Percentiles rank a stretch among this genome's conserved stretches.
These are phyloP conservation scores for Epichloe hybrida DNA, from an alignment of 2,329 filamentous ascomycete genomes.

Conservation along the genomic window DNA sequence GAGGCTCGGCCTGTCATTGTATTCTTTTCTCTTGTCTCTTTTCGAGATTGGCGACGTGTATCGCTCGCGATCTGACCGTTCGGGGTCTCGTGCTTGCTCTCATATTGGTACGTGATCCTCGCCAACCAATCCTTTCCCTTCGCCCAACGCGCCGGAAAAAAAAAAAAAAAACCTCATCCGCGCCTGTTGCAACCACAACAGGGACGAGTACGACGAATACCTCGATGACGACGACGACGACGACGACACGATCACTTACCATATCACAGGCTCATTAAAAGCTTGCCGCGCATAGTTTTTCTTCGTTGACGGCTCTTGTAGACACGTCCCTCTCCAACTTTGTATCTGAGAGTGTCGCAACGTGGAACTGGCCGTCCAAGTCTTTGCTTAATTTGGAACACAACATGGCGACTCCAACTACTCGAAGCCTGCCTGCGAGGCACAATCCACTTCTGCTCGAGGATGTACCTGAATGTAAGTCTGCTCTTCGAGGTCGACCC, in stretches of 20 bases:
- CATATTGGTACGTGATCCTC: background rate
- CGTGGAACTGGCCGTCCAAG: background rate
- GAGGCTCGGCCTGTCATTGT: constrained; percentile 1
- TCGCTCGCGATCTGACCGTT: background rate
- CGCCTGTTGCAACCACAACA: background rate
- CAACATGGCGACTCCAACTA: constrained; percentile 22
- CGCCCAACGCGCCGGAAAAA: background rate
- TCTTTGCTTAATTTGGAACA: background rate
- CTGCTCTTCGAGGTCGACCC: background rate
- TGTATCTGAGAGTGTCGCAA: background rate
- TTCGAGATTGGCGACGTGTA: background rate
- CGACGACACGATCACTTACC: background rate
- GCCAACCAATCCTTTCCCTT: background rate
- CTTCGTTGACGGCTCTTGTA: background rate
- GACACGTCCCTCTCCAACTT: background rate
- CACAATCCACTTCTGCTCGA: constrained; percentile 55
- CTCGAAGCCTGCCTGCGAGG: constrained; percentile 41
- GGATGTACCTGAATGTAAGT: constrained; percentile 48
- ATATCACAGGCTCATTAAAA: background rate
- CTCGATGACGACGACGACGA: background rate
- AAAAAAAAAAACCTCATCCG: background rate
- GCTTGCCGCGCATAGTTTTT: background rate
- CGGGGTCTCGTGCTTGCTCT: background rate
- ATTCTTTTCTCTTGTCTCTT: background rate
- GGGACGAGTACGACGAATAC: background rate